Evolutionary conservation across 2,329 filamentous ascomycete species (phyloP).

Genomic region (Ophiocordyceps sinensis): DNA sequence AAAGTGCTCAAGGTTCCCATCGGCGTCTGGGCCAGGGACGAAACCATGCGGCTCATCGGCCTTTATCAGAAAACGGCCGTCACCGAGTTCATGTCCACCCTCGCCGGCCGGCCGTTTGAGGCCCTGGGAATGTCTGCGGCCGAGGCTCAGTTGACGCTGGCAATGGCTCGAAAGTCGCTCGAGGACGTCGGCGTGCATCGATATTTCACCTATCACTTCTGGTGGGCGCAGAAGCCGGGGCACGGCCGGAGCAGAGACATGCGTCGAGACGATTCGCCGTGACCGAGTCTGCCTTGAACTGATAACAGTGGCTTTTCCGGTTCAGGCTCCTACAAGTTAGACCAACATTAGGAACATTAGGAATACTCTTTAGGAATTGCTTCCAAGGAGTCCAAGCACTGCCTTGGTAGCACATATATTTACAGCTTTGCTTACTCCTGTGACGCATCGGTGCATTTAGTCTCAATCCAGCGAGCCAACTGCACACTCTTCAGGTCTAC

Average conservation of each 20-base stretch:
- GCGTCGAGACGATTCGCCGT: no score
- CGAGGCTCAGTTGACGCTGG: slow-evolving; percentile 15
- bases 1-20: slow-evolving; percentile 22
- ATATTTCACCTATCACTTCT: slow-evolving; percentile 20
- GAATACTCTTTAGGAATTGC: no score
- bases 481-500: no score
- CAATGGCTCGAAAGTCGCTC: slow-evolving; percentile 10
- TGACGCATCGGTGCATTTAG: no score
- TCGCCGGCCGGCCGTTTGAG: slow-evolving; percentile 18
- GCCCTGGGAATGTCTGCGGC: slow-evolving; percentile 13
- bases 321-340: no score
- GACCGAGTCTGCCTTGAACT: no score
- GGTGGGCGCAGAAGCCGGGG: slow-evolving; percentile 20
- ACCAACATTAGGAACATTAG: no score
- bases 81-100: slow-evolving; percentile 20
- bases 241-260: background rate
- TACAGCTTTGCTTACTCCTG: no score
- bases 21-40: slow-evolving; percentile 18
- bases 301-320: no score
- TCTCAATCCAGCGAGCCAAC: no score
- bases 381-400: no score
- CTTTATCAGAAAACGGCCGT: slow-evolving; percentile 23
- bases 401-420: no score
- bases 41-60: slow-evolving; percentile 20
- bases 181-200: slow-evolving; percentile 16